Conservation (phyloP, 2,329 filamentous ascomycete genomes). For the Xylaria sp. region DNA sequence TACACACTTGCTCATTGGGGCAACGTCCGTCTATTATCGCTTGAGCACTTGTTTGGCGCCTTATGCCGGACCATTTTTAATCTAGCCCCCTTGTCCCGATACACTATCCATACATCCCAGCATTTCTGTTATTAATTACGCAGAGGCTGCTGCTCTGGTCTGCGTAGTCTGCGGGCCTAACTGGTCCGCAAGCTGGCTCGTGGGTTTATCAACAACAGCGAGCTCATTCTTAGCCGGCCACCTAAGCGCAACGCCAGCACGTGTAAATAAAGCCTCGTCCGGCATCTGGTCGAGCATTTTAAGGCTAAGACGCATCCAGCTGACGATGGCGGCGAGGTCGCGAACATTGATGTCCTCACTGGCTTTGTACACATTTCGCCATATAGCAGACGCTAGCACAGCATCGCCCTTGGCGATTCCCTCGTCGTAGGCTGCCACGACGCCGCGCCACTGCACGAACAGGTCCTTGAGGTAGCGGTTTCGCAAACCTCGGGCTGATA, state of each 20-base stretch:
- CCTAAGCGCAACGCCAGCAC: conserved; percentile 49
- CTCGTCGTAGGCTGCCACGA: conserved; percentile 84
- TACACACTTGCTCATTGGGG: conserved; percentile 13
- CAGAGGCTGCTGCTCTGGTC: background rate
- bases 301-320: conserved; percentile 59
- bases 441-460: conserved; percentile 89
- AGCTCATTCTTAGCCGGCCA: conserved; percentile 48
- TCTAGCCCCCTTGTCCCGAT: background rate
- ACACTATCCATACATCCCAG: conserved; percentile 14
- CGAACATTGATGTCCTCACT: conserved; percentile 56
- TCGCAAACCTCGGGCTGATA: conserved; percentile 62
- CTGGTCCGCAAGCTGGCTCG: conserved; percentile 46
- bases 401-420: conserved; percentile 78
- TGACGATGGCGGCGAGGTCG: conserved; percentile 58
- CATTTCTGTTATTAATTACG: background rate
- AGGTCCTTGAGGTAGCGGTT: conserved; percentile 82
- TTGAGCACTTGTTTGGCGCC: background rate
- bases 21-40: conserved; percentile 3
- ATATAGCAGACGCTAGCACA: conserved; percentile 80
- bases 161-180: conserved; percentile 19
- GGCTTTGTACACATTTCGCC: conserved; percentile 91
- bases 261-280: conserved; percentile 48
- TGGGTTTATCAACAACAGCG: conserved; percentile 48
- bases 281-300: conserved; percentile 55
- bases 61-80: background rate